phyloP scores from a whole-genome alignment of 2,329 filamentous ascomycete genomes.

The Scedosporium boydii region DNA sequence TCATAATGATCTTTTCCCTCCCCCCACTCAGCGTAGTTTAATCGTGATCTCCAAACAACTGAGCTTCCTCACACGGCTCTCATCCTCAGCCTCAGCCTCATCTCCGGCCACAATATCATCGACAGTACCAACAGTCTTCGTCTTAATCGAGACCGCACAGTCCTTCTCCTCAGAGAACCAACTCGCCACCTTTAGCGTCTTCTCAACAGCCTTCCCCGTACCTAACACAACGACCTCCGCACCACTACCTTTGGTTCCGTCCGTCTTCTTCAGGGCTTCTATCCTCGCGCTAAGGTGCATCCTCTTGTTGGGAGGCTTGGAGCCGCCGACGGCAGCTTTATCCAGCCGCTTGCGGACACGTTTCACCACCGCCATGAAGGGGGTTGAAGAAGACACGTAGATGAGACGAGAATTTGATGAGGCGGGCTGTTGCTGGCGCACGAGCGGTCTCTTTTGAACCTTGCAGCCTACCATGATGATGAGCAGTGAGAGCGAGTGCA shows the following conservation, averaged over 20 bases:
- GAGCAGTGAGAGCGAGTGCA: background rate
- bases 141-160: slow-evolving; percentile 49
- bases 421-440: slow-evolving; percentile 28
- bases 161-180: slow-evolving; percentile 56
- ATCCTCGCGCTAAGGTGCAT: slow-evolving; percentile 36
- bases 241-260: slow-evolving; percentile 15
- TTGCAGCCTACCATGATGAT: slow-evolving; percentile 28
- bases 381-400: slow-evolving; percentile 56
- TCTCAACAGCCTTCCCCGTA: slow-evolving; percentile 57
- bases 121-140: slow-evolving; percentile 53
- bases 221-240: slow-evolving; percentile 48
- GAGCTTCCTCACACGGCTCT: slow-evolving; percentile 35
- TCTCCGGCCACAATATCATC: slow-evolving; percentile 50
- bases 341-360: slow-evolving; percentile 55
- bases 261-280: slow-evolving; percentile 27
- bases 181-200: slow-evolving; percentile 50
- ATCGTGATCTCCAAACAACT: slow-evolving; percentile 42
- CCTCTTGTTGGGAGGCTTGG: slow-evolving; percentile 19
- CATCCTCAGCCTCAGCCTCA: slow-evolving; percentile 25
- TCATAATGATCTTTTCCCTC: background rate
- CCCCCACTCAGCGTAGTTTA: slow-evolving; percentile 31
- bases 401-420: slow-evolving; percentile 39
- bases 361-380: slow-evolving; percentile 59
- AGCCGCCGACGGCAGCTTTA: slow-evolving; percentile 31
- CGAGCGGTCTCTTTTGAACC: slow-evolving; percentile 39